A percentile compares a stretch with the other conserved stretches of the same genome.
Evolutionary conservation across 1,139 yeast genomes (phyloP).

Genomic region (Suhomyces coccinellae): DNA sequence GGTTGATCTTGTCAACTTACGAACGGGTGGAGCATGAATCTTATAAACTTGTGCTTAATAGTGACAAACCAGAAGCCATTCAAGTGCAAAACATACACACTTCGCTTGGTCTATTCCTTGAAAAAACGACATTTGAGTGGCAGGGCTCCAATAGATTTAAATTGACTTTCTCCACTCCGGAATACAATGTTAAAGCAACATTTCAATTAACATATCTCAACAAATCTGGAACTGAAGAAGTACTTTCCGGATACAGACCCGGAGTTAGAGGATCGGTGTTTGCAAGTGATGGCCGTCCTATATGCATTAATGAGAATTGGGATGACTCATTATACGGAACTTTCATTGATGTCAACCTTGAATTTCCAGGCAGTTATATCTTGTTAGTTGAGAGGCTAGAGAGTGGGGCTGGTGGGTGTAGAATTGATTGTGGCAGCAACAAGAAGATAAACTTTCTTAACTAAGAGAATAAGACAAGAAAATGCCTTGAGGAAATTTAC

Average conservation of each 20-base stretch:
- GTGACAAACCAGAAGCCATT: constrained; percentile 10
- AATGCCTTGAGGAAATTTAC: too few relatives aligned
- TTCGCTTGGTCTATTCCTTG: constrained; percentile 39
- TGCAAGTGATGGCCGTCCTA: constrained; percentile 26
- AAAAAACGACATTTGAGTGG: constrained; percentile 35
- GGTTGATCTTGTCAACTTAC: constrained; percentile 35
- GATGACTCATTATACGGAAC: constrained; percentile 45
- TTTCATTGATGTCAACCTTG: constrained; percentile 35
- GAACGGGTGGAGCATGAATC: constrained; percentile 15
- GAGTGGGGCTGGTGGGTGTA: constrained; percentile 41
- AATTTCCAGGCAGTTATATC: constrained; percentile 34
- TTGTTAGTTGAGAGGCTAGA: constrained; percentile 52
- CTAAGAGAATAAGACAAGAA: too few relatives aligned
- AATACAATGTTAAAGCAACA: constrained; percentile 24
- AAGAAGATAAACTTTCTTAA: background rate
- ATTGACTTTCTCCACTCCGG: constrained; percentile 23
- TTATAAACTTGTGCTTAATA: constrained; percentile 17
- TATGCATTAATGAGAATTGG: constrained; percentile 43
- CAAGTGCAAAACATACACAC: constrained; percentile 23
- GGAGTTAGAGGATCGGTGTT: constrained; percentile 48
- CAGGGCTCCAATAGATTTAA: constrained; percentile 38
- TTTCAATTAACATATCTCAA: constrained; percentile 29
- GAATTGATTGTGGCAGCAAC: constrained; percentile 39
- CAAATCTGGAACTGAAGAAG: constrained; percentile 20
- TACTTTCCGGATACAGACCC: constrained; percentile 35